Base-by-base conservation (phyloP, 2,329 filamentous ascomycete genomes). In the Aspergillus aculeatus region DNA sequence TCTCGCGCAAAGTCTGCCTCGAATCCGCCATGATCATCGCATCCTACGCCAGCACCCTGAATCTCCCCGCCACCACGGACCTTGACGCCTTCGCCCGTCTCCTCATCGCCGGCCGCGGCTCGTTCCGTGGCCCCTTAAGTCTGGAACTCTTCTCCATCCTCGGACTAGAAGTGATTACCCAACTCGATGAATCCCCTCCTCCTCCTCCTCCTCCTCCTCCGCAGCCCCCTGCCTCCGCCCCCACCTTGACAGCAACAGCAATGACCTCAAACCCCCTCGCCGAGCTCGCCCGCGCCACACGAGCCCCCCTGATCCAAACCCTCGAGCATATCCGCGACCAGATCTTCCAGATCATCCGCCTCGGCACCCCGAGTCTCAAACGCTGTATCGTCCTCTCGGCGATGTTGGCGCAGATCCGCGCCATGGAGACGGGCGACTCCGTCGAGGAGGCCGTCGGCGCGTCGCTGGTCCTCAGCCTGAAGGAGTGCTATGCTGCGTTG, bases 101-200 rank as follows among this genome's bases (percentile, higher is more conserved):
- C 11, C 58, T 52, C 35, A 49, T 66, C 26, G 54, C 62, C 14
- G 62, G 66, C 24, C 51, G 55, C 16, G 64, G 64, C 9, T 51
- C 66, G 11, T 68, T 69, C 58, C 64, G 62, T 21, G 67, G 64
- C 1, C 44, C 66, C n/a, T 56, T 70, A 11, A 62, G 62, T 23
- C 60, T 70, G 29, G 68, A 70, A 35, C 57, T 68, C 23, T 64
- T 69, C 29, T 57, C 62, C 11, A 57, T 62, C 12, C 32, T 69
- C 16, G 63, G 67, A 16, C 53, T 68, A 11, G 68, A 71, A 53
- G 53, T 68, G 24, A 54, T 64, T 32, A 64, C 61, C n/a, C 68
- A 71, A 44, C 52, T 69, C n/a, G 68, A 66, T 53, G 68, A 71
- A 51, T 58, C 21, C 38, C 23, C 19, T 35, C 29, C 54, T 44